phyloP scores from a whole-genome alignment of 2,329 filamentous ascomycete species.

The Coniochaeta sp. region DNA sequence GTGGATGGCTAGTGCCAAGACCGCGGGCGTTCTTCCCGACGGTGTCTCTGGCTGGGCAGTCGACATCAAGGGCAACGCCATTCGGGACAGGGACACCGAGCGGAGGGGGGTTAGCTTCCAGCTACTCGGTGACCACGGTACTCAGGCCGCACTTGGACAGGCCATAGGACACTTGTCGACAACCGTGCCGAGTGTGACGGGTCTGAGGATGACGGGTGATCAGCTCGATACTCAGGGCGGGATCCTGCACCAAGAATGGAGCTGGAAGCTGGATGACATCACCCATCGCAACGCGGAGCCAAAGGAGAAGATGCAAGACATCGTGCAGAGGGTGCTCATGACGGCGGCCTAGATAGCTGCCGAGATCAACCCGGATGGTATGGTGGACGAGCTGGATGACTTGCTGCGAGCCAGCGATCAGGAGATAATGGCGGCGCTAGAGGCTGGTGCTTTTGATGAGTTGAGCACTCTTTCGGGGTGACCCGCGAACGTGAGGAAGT shows the following conservation, averaged over 20 bases:
- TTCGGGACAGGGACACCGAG: conserved; percentile 12
- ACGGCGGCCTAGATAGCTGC: not conserved
- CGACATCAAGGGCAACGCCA: conserved; percentile 6
- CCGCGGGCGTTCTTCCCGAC: not conserved
- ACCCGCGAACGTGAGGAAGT: too few species aligned
- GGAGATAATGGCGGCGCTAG: too few species aligned
- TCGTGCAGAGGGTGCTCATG: not conserved
- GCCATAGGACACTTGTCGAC: not conserved
- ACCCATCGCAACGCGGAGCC: not conserved
- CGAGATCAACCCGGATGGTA: too few species aligned
- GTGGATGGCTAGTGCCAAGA: not conserved
- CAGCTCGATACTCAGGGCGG: not conserved
- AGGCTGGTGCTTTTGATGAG: too few species aligned
- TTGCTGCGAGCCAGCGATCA: too few species aligned
- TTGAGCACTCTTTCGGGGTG: too few species aligned
- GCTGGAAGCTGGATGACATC: not conserved
- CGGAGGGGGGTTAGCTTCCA: conserved; percentile 12
- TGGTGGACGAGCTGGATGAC: too few species aligned
- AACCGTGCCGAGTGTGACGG: not conserved
- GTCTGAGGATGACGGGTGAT: not conserved
- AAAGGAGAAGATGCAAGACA: not conserved
- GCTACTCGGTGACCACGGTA: not conserved
- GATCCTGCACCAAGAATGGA: not conserved
- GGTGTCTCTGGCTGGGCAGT: conserved; percentile 12
- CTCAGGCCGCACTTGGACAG: not conserved